phyloP scores from a whole-genome alignment of 2,329 filamentous ascomycete species.

The Davidsoniella neocaledoniae region DNA sequence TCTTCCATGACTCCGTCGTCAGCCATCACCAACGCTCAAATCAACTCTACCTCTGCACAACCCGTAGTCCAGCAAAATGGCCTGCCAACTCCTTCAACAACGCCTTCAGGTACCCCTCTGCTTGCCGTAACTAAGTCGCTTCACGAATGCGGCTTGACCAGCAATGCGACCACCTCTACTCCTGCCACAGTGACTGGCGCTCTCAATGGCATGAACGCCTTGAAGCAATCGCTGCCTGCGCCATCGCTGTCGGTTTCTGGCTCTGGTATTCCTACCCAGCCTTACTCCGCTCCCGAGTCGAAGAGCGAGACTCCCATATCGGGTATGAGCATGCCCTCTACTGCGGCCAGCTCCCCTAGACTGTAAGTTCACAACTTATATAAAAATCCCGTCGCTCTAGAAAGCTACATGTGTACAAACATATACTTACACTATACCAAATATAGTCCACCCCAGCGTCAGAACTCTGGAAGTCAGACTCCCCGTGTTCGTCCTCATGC shows the following conservation, averaged over 20 bases:
- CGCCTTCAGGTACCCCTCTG: slow-evolving; percentile 15
- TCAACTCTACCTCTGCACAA: slow-evolving; percentile 20
- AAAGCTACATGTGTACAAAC: not conserved
- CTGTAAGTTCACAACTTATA: slow-evolving; percentile 27
- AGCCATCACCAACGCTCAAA: slow-evolving; percentile 19
- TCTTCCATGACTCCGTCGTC: slow-evolving; percentile 17
- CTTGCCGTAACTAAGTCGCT: slow-evolving; percentile 16
- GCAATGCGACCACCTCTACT: slow-evolving; percentile 16
- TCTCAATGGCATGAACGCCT: slow-evolving; percentile 26
- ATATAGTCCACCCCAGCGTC: slow-evolving; percentile 46
- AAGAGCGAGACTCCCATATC: slow-evolving; percentile 35
- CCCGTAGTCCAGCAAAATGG: slow-evolving; percentile 21
- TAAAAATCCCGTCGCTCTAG: not conserved
- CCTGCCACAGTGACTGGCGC: slow-evolving; percentile 25
- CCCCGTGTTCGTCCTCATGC: slow-evolving; percentile 67
- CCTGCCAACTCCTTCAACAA: slow-evolving; percentile 15
- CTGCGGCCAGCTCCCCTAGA: slow-evolving; percentile 40
- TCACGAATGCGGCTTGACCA: slow-evolving; percentile 17
- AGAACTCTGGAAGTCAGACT: slow-evolving; percentile 61
- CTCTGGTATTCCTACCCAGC: not conserved
- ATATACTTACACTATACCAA: slow-evolving; percentile 1
- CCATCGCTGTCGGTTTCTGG: not conserved
- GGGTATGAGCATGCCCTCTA: slow-evolving; percentile 39
- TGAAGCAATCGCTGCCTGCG: slow-evolving; percentile 17
- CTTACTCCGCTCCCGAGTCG: slow-evolving; percentile 7